Conservation (phyloP, 2,329 filamentous ascomycete species). For the Fusarium udum region DNA sequence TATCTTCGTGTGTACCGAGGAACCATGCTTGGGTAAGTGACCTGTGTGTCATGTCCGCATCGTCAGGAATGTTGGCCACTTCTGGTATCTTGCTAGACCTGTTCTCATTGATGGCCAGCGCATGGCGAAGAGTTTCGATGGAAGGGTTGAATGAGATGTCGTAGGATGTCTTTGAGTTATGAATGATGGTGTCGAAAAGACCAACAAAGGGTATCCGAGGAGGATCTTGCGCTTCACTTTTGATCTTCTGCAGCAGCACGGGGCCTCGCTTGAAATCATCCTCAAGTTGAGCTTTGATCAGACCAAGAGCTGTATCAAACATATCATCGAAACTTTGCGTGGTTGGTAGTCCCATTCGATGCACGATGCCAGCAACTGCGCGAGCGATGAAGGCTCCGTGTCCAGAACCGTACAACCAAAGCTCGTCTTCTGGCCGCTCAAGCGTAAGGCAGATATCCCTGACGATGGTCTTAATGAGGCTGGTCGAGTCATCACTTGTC, state of each 20-base stretch:
- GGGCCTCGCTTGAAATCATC: conserved; percentile 34
- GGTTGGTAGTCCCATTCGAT: conserved; percentile 29
- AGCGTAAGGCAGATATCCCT: conserved; percentile 28
- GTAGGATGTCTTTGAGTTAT: conserved; percentile 10
- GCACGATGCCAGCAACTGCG: conserved; percentile 37
- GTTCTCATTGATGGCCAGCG: conserved; percentile 37
- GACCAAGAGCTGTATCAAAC: conserved; percentile 21
- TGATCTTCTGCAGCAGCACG: conserved; percentile 20
- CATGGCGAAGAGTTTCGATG: conserved; percentile 34
- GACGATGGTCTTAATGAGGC: conserved; percentile 34
- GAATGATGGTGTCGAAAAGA: conserved; percentile 32
- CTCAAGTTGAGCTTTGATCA: conserved; percentile 37
- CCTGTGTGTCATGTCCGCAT: conserved; percentile 10
- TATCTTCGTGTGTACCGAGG: conserved; percentile 36
- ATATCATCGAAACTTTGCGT: conserved; percentile 30
- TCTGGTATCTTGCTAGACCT: conserved; percentile 14
- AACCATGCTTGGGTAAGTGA: conserved; percentile 41
- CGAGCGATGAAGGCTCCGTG: conserved; percentile 37
- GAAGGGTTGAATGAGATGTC: conserved; percentile 34
- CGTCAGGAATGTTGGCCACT: not conserved
- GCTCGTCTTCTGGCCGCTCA: conserved; percentile 33
- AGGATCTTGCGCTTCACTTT: conserved; percentile 3
- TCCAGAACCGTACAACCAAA: conserved; percentile 40
- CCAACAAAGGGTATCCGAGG: conserved; percentile 39
- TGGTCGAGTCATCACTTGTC: conserved; percentile 24